phyloP scores from a whole-genome alignment of 306 rosid species.

The Cotoneaster glaucophyllus region DNA sequence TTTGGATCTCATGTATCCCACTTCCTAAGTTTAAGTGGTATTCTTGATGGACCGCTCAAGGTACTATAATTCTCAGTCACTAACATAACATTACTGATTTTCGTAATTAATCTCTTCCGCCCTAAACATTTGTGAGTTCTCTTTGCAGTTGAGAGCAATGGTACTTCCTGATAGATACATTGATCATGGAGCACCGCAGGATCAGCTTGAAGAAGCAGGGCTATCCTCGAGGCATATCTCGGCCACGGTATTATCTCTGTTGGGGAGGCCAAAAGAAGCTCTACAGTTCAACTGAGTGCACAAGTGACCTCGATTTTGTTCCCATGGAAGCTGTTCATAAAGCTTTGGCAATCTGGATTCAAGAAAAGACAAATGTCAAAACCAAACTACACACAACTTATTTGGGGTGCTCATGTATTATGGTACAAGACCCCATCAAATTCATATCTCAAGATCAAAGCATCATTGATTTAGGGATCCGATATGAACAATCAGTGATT shows the following conservation, averaged over 20 bases:
- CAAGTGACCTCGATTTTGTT: conserved; percentile 5
- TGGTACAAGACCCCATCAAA: background rate
- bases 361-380: background rate
- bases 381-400: conserved; percentile 1
- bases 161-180: conserved; percentile 90
- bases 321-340: conserved; percentile 13
- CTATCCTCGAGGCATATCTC: conserved; percentile 70
- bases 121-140: conserved; percentile 3
- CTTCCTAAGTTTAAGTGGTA: conserved; percentile 63
- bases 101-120: background rate
- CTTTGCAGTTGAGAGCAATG: conserved; percentile 74
- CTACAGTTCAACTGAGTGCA: conserved; percentile 38
- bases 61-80: conserved; percentile 26
- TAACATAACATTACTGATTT: background rate
- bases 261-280: conserved; percentile 72
- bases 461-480: background rate
- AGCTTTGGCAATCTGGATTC: background rate
- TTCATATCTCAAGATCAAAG: conserved; percentile 1
- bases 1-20: conserved; percentile 92
- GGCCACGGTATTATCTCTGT: conserved; percentile 60
- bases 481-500: background rate
- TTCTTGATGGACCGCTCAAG: conserved; percentile 76
- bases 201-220: conserved; percentile 70
- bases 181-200: conserved; percentile 73
- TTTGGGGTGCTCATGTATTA: background rate